Evolutionary conservation across 2,329 filamentous ascomycete genomes (phyloP), one percentile per base, ranked within the genome.

Genomic region (Trichoderma asperellum): DNA sequence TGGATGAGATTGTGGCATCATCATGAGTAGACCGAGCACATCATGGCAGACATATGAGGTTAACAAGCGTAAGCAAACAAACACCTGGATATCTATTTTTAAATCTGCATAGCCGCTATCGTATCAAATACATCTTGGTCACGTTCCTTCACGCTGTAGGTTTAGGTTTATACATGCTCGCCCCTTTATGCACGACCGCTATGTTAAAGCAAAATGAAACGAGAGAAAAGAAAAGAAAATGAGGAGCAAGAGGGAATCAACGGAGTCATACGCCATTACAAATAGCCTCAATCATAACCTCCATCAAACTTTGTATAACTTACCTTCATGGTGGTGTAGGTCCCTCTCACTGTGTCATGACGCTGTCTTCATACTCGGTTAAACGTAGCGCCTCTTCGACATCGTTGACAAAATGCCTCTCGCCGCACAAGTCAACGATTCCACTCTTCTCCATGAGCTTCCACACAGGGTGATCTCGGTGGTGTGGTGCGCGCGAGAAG

Each of bases 331-430:
- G 12, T 21, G n/a, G 52, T 5, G 16, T 35, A n/a, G 16, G 14
- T 34, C 16, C 57, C 32, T 59, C 55, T 67, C 40, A 67, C 40
- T 67, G 63, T 2, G 63, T 67, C 63, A 67, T 67, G 2, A 79
- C 74, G 63, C 80, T 83, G 66, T 88, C 87, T 77, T 93, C 90
- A 11, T 89, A 83, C 81, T 97, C 94, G 0, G 92, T 93, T 83
- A 94, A 82, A 64, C 90, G 87, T 74, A 99, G 79, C 2, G 96
- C 96, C 77, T 97, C 92, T 63, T 94, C 89, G 1, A 98, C 94
- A 73, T 92, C 91, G 29, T 87, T 85, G 10, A 97, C 91, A 79
- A 97, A 97, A 74, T 96, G 90, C 1, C 84, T 79, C 76, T 87
- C 84, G 0, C 94, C 95, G 69, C 91, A 92, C 64, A 92, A 84